A percentile compares a stretch with the other conserved stretches of the same genome.
These are phyloP conservation scores for Colletotrichum cereale DNA, from an alignment of 2,329 filamentous ascomycete species.

Conservation along the genomic window DNA sequence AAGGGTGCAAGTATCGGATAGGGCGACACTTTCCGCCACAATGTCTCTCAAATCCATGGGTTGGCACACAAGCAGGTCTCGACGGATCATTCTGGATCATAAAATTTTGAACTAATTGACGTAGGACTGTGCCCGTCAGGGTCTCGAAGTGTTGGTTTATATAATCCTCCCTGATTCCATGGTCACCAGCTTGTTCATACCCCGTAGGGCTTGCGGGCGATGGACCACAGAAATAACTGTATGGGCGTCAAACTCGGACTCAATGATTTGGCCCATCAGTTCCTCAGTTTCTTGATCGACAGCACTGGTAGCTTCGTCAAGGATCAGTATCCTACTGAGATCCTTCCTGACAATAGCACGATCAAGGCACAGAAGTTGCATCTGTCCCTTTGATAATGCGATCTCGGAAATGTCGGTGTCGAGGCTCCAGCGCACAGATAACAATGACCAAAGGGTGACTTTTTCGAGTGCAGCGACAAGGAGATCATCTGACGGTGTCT, in stretches of 20 bases:
- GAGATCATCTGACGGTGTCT: conserved; percentile 34
- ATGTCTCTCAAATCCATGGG: no score
- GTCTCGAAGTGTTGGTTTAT: not conserved
- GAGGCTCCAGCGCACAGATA: conserved; percentile 38
- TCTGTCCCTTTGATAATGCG: conserved; percentile 43
- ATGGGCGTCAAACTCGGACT: conserved; percentile 42
- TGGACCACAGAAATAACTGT: conserved; percentile 47
- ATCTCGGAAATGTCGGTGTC: conserved; percentile 37
- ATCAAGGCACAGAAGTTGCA: conserved; percentile 45
- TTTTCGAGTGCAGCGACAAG: conserved; percentile 36
- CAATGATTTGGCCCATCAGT: conserved; percentile 38
- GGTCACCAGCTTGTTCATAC: conserved; percentile 15
- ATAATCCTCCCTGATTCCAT: conserved; percentile 23
- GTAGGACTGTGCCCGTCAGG: not conserved
- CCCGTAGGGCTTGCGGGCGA: conserved; percentile 40
- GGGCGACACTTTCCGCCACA: no score
- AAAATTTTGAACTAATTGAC: no score
- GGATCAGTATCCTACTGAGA: conserved; percentile 64
- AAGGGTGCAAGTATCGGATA: no score
- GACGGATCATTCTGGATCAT: no score
- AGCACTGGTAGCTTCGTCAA: conserved; percentile 78
- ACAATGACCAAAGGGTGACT: conserved; percentile 41
- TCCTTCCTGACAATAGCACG: conserved; percentile 38
- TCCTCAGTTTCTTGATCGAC: conserved; percentile 54
- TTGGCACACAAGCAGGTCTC: no score